These are phyloP conservation scores for Teratosphaeria destructans DNA, from an alignment of 2,329 filamentous ascomycete genomes.

Conservation along the genomic window DNA sequence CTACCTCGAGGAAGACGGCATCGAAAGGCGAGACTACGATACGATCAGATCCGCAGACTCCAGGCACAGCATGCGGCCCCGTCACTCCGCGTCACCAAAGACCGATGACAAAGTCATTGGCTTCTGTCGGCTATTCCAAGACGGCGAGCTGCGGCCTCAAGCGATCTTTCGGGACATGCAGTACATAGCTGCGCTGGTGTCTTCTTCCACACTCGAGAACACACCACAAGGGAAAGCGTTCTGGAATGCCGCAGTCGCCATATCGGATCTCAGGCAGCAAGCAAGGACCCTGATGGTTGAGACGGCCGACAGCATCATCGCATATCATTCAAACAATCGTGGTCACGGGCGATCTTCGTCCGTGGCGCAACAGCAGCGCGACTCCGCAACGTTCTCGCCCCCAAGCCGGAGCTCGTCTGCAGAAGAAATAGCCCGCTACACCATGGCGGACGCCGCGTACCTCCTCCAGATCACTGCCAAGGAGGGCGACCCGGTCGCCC, in stretches of 20 bases:
- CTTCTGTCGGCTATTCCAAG: conserved; percentile 29
- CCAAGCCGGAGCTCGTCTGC: conserved; percentile 15
- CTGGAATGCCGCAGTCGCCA: conserved; percentile 79
- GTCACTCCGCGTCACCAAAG: conserved; percentile 30
- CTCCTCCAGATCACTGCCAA: conserved; percentile 93
- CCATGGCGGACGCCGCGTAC: conserved; percentile 67
- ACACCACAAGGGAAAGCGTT: conserved; percentile 62
- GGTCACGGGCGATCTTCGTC: conserved; percentile 24
- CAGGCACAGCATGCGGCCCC: background rate
- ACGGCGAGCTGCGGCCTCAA: conserved; percentile 34
- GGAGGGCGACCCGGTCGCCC: conserved; percentile 78
- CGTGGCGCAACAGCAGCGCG: conserved; percentile 23
- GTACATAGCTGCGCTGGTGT: conserved; percentile 51
- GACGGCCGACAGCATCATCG: conserved; percentile 58
- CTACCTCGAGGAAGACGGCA: background rate
- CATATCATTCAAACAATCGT: conserved; percentile 57
- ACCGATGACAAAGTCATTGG: conserved; percentile 10
- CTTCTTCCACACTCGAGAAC: conserved; percentile 46
- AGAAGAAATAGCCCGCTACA: conserved; percentile 48
- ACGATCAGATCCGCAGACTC: background rate
- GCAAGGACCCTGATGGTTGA: conserved; percentile 77
- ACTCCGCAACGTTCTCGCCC: conserved; percentile 20
- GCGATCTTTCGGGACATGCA: conserved; percentile 41
- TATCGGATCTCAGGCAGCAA: conserved; percentile 78
- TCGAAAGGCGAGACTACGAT: background rate